These are phyloP conservation scores for Neurospora discreta DNA, from an alignment of 495 filamentous ascomycete species.

Conservation along the genomic window DNA sequence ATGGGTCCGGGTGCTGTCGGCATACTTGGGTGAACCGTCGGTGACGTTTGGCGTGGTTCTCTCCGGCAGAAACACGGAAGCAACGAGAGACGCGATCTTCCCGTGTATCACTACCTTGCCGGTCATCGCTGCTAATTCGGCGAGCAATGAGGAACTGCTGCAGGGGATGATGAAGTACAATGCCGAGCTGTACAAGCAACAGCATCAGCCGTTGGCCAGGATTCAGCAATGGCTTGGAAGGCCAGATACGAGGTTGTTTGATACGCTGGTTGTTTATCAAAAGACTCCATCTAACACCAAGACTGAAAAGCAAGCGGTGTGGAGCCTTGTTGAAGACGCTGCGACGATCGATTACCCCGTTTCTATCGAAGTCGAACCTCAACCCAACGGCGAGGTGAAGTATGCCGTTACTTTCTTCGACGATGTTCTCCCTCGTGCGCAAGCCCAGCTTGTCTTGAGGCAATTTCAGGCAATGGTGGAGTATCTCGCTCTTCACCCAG, in stretches of 20 bases:
- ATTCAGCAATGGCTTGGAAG: constrained; percentile 57
- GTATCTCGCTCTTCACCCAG: constrained; percentile 30
- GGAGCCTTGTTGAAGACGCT: constrained; percentile 24
- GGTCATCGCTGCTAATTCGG: constrained; percentile 37
- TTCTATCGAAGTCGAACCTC: constrained; percentile 61
- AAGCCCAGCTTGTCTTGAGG: constrained; percentile 47
- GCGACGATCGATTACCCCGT: constrained; percentile 47
- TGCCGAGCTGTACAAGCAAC: constrained; percentile 48
- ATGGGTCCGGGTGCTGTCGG: constrained; percentile 58
- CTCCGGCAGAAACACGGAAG: constrained; percentile 51
- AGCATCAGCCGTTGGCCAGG: constrained; percentile 53
- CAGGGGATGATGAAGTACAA: constrained; percentile 49
- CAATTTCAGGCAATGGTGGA: constrained; percentile 49
- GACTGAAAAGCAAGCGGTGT: constrained; percentile 2
- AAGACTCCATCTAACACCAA: constrained; percentile 26
- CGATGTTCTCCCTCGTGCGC: constrained; percentile 48
- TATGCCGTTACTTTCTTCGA: constrained; percentile 52
- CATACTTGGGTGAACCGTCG: constrained; percentile 57
- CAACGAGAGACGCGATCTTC: constrained; percentile 45
- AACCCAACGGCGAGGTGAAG: constrained; percentile 28
- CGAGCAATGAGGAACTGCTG: constrained; percentile 44
- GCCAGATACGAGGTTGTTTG: constrained; percentile 52
- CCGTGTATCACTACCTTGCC: constrained; percentile 69
- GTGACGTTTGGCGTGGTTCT: constrained; percentile 65
- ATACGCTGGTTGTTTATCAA: constrained; percentile 72